A percentile compares a stretch with the other conserved stretches of the same genome.
phyloP scores from a whole-genome alignment of 1,139 yeast genomes.

The Lodderomyces elongisporus region DNA sequence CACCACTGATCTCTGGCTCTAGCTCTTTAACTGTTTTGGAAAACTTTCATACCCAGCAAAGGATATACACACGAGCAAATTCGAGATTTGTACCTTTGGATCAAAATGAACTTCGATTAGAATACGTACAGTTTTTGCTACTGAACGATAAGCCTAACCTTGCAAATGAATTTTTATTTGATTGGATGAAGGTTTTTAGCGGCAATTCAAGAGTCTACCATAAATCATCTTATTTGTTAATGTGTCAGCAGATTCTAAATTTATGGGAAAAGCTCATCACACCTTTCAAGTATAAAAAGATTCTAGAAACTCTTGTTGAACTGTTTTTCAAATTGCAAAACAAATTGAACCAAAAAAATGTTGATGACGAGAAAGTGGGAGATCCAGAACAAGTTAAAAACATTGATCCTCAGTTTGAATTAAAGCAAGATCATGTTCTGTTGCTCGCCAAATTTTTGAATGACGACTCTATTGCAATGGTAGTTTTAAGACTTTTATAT shows the following conservation, averaged over 20 bases:
- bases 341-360: slow-evolving; percentile 8
- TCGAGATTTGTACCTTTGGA: slow-evolving; percentile 43
- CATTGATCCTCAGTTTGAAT: background rate
- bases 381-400: background rate
- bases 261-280: slow-evolving; percentile 16
- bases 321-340: slow-evolving; percentile 7
- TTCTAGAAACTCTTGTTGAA: slow-evolving; percentile 17
- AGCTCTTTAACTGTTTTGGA: slow-evolving; percentile 5
- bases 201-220: slow-evolving; percentile 13
- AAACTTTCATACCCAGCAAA: slow-evolving; percentile 20
- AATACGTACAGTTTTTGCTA: slow-evolving; percentile 34
- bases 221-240: slow-evolving; percentile 13
- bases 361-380: slow-evolving; percentile 3
- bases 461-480: too few relatives aligned
- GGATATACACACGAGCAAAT: slow-evolving; percentile 39
- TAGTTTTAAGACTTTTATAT: slow-evolving; percentile 9
- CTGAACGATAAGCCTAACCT: slow-evolving; percentile 16
- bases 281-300: slow-evolving; percentile 6
- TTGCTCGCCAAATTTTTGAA: slow-evolving; percentile 11
- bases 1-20: slow-evolving; percentile 7
- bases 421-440: slow-evolving; percentile 10
- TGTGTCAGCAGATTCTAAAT: slow-evolving; percentile 17
- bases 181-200: slow-evolving; percentile 22
- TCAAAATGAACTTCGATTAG: slow-evolving; percentile 32
- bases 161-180: slow-evolving; percentile 27